A percentile compares a stretch with the other conserved stretches of the same genome.
Evolutionary conservation across 352 stramenopile species (phyloP).

Genomic region (Phytophthora pini): DNA sequence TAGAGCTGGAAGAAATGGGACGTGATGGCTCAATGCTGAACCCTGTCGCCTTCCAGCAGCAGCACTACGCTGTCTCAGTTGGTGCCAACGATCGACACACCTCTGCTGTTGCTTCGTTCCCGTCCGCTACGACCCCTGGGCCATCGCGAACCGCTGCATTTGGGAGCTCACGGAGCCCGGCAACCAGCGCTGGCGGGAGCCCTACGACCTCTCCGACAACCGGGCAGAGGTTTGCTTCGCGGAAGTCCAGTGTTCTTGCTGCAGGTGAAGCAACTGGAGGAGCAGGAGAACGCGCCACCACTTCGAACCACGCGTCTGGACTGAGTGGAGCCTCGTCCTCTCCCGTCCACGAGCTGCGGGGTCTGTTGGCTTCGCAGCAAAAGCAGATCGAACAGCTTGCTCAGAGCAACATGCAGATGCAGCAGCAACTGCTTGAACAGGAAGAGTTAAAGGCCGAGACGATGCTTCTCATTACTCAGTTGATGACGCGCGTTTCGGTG

Average conservation of each 20-base stretch:
- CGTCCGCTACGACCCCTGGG: slow-evolving; percentile 2
- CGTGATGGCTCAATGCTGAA: slow-evolving; percentile 32
- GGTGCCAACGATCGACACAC: slow-evolving; percentile 6
- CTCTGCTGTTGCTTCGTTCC: slow-evolving; percentile 22
- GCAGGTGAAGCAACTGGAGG: slow-evolving; percentile 44
- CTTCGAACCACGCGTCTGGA: slow-evolving; percentile 25
- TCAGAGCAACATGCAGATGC: slow-evolving; percentile 80
- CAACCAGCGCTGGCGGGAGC: slow-evolving; percentile 25
- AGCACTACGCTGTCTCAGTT: slow-evolving; percentile 30
- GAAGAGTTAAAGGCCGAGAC: slow-evolving; percentile 86
- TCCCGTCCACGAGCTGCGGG: slow-evolving; percentile 61
- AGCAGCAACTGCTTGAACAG: slow-evolving; percentile 82
- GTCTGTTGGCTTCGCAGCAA: slow-evolving; percentile 60
- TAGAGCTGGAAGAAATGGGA: slow-evolving; percentile 36
- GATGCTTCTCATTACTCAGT: slow-evolving; percentile 83
- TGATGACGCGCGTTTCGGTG: slow-evolving; percentile 86
- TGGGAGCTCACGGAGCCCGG: slow-evolving; percentile 20
- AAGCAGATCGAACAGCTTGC: slow-evolving; percentile 78
- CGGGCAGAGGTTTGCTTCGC: slow-evolving; percentile 7
- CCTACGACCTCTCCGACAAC: slow-evolving; percentile 23
- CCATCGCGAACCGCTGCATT: slow-evolving; percentile 14
- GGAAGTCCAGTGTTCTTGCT: slow-evolving; percentile 34
- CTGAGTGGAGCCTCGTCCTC: slow-evolving; percentile 35
- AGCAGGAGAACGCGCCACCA: slow-evolving; percentile 37
- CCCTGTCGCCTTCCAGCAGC: slow-evolving; percentile 34